Evolutionary conservation across 148 eudicot species (phyloP).

Genomic region (Cornus controversa): DNA sequence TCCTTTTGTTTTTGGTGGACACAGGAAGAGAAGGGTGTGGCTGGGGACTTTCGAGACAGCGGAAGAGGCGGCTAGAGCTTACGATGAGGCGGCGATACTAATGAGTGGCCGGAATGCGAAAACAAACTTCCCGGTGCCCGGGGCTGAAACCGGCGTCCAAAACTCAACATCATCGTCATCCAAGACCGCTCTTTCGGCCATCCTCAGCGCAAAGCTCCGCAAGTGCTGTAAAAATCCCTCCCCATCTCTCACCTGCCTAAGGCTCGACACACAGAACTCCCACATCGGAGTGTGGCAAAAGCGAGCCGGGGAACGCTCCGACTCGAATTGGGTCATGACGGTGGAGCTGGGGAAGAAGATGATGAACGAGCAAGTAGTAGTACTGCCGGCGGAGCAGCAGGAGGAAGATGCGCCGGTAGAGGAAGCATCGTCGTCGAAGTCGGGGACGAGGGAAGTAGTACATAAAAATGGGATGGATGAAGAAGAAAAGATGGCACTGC

Average conservation of each 20-base stretch:
- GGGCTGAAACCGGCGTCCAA: not conserved
- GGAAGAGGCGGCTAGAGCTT: slow-evolving; percentile 35
- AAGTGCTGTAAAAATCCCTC: slow-evolving; percentile 28
- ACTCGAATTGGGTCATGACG: slow-evolving; percentile 28
- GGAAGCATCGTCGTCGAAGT: not conserved
- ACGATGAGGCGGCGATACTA: slow-evolving; percentile 29
- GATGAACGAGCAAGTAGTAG: not conserved
- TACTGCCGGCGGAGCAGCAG: not conserved
- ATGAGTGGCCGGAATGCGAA: slow-evolving; percentile 37
- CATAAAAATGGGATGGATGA: slow-evolving; percentile 6
- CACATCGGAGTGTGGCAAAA: slow-evolving; percentile 42
- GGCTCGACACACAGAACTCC: slow-evolving; percentile 34
- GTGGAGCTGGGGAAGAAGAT: slow-evolving; percentile 18
- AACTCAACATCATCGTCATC: not conserved
- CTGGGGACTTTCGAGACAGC: slow-evolving; percentile 31
- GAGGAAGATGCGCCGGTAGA: not conserved
- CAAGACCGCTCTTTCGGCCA: slow-evolving; percentile 7
- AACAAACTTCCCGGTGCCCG: slow-evolving; percentile 24
- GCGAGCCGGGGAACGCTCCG: slow-evolving; percentile 17
- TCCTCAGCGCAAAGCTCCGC: slow-evolving; percentile 28
- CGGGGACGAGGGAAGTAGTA: not conserved
- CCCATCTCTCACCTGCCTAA: slow-evolving; percentile 36
- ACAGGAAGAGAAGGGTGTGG: slow-evolving; percentile 36
- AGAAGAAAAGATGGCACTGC: slow-evolving; percentile 24
- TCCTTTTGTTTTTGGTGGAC: not conserved